phyloP scores from a whole-genome alignment of 2,329 filamentous ascomycete species.

The Akanthomyces dipterigenus region DNA sequence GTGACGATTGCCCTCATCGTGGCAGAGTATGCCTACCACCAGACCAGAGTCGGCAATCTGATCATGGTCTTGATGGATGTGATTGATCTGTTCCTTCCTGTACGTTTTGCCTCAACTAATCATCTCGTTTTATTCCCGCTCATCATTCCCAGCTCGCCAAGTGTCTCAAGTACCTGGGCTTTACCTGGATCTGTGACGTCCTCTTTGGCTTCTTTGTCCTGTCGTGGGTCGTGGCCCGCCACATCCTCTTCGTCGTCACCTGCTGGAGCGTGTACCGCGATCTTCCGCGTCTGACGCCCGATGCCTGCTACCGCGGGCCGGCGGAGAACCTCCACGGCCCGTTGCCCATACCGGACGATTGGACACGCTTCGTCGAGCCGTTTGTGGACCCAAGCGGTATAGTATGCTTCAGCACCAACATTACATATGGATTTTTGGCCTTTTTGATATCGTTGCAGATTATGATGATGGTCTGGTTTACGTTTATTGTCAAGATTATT shows the following conservation, averaged over 20 bases:
- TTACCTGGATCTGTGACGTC: conserved; percentile 67
- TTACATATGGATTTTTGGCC: conserved; percentile 70
- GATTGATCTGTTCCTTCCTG: conserved; percentile 80
- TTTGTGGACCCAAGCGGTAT: conserved; percentile 66
- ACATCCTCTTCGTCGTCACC: conserved; percentile 69
- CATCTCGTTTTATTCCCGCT: no score
- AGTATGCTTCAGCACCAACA: conserved; percentile 70
- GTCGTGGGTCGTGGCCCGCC: conserved; percentile 75
- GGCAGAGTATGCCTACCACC: conserved; percentile 77
- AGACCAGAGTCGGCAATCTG: conserved; percentile 80
- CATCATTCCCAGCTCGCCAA: conserved; percentile 64
- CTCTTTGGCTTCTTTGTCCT: conserved; percentile 81
- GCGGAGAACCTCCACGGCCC: conserved; percentile 49
- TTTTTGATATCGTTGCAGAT: conserved; percentile 71
- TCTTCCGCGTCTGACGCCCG: conserved; percentile 53
- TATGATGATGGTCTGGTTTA: conserved; percentile 81
- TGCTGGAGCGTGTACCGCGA: conserved; percentile 76
- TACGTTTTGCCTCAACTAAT: conserved; percentile 35
- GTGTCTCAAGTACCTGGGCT: conserved; percentile 84
- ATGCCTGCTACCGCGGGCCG: conserved; percentile 63
- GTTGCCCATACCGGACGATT: conserved; percentile 36
- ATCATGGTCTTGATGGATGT: conserved; percentile 91
- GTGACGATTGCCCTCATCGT: conserved; percentile 80
- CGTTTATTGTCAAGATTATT: conserved; percentile 77
- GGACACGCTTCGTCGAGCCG: conserved; percentile 63